Evolutionary conservation across 2,329 filamentous ascomycete species (phyloP), one percentile per base, ranked within the genome.

Genomic region (Stemphylium beticola): DNA sequence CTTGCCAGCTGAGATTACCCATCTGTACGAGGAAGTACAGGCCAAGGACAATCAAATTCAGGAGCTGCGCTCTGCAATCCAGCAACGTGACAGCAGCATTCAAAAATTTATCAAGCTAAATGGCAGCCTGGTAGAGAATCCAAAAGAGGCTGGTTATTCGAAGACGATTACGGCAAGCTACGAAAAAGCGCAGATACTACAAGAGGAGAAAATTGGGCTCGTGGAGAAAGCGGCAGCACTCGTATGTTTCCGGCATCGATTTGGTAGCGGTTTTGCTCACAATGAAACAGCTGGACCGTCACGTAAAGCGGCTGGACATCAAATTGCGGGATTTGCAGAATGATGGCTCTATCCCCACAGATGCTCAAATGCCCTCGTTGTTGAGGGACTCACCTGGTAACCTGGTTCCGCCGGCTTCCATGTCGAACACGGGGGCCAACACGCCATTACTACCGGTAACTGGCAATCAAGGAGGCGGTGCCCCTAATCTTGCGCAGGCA

Each of bases 91-190:
- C 69, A 82, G 77, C 48, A 87, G 87, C 68, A 86, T 95, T 36
- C 91, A 96, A 71, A 91, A 90, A 76, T 93, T 87, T 81, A 91
- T 93, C 73, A 90, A 90, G 67, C 78, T 84, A 15, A 89, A 93
- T 64, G 88, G 89, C 60, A 90, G 88, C 67, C 85, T 91, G 66
- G 82, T 87, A 46, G 80, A 82, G 29, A 91, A 93, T 66, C 89
- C 90, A 0, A 90, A 91, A 68, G 91, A 96, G 76, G 86, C 89
- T 11, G 75, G 81, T 12, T 83, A 90, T 67, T 83, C 85, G 48
- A 83, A 85, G 42, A 82, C 84, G 48, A 88, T 93, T 62, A 77
- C 81, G 49, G 86, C 90, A 57, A 87, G 86, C 67, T 93, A 84
- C 67, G 82, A 83, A 57, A 84, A 83, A 62, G 88, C 88, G 48